phyloP scores from a whole-genome alignment of 169 alveolate species.

The Eimeria zaria region DNA sequence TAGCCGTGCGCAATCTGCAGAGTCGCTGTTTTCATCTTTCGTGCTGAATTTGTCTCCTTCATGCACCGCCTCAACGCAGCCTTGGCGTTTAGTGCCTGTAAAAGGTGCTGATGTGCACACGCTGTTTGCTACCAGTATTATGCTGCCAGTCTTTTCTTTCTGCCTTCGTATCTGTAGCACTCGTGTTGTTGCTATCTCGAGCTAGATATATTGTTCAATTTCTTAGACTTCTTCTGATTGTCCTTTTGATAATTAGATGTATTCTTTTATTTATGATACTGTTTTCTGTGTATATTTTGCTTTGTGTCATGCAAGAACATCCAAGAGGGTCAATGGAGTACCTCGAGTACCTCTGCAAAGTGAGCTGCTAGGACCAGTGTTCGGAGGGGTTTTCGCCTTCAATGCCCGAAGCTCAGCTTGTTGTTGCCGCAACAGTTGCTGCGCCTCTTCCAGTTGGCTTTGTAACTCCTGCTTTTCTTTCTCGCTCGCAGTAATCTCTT shows the following conservation, averaged over 20 bases:
- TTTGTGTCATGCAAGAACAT: not conserved
- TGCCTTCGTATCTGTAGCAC: no score
- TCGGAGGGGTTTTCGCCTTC: constrained; percentile 1
- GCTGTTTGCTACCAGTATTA: not conserved
- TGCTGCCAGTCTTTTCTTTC: not conserved
- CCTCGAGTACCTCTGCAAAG: constrained; percentile 30
- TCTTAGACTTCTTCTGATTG: no score
- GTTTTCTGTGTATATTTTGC: not conserved
- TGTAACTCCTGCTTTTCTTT: constrained; percentile 33
- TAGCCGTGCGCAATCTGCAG: constrained; percentile 22
- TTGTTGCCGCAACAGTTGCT: constrained; percentile 47
- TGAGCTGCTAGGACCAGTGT: not conserved
- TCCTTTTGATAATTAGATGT: no score
- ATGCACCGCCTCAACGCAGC: not conserved
- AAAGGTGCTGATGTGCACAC: not conserved
- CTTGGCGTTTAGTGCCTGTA: constrained; percentile 30
- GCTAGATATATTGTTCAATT: no score
- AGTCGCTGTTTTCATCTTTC: not conserved
- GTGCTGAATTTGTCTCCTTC: not conserved
- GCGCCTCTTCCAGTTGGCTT: constrained; percentile 51
- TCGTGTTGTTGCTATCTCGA: no score
- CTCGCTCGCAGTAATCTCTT: not conserved
- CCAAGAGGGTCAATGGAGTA: not conserved
- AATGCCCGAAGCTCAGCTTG: constrained; percentile 1
- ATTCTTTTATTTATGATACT: no score